These are phyloP conservation scores for Glebionis coronaria DNA, from an alignment of 129 eudicot species.

Conservation along the genomic window DNA sequence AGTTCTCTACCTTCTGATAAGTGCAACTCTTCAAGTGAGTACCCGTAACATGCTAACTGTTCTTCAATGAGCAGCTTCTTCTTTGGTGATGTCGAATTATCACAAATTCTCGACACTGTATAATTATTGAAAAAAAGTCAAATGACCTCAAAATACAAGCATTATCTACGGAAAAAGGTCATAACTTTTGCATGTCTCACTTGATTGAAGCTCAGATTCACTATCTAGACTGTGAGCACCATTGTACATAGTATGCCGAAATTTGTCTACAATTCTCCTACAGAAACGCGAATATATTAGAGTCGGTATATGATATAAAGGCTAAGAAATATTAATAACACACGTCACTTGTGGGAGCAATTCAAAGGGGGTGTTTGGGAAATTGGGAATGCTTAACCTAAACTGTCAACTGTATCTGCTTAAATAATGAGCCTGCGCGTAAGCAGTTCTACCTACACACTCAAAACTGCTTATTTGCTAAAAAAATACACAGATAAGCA, in stretches of 20 bases:
- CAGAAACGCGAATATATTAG: conserved; percentile 5
- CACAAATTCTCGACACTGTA: conserved; percentile 43
- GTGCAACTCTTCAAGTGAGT: conserved; percentile 49
- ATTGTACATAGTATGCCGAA: conserved; percentile 36
- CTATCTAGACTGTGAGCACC: conserved; percentile 29
- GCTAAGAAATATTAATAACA: not conserved
- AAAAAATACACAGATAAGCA: too few relatives aligned
- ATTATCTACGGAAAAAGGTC: conserved; percentile 2
- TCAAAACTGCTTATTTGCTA: too few relatives aligned
- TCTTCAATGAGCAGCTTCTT: conserved; percentile 22
- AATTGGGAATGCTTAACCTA: too few relatives aligned
- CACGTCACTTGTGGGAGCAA: too few relatives aligned
- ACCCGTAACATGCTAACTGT: conserved; percentile 32
- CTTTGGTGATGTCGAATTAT: conserved; percentile 35
- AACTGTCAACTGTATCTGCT: too few relatives aligned
- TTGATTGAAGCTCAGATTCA: conserved; percentile 45
- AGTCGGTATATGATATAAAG: conserved; percentile 1
- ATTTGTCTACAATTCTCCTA: conserved; percentile 42
- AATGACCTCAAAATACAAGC: not conserved
- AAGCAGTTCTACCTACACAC: too few relatives aligned
- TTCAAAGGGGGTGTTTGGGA: too few relatives aligned
- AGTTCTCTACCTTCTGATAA: conserved; percentile 46
- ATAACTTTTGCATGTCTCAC: conserved; percentile 27
- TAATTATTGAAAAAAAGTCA: conserved; percentile 6
- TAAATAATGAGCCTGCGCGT: too few relatives aligned